phyloP scores from a whole-genome alignment of 2,329 filamentous ascomycete genomes.

The Xylariaceae sp. region DNA sequence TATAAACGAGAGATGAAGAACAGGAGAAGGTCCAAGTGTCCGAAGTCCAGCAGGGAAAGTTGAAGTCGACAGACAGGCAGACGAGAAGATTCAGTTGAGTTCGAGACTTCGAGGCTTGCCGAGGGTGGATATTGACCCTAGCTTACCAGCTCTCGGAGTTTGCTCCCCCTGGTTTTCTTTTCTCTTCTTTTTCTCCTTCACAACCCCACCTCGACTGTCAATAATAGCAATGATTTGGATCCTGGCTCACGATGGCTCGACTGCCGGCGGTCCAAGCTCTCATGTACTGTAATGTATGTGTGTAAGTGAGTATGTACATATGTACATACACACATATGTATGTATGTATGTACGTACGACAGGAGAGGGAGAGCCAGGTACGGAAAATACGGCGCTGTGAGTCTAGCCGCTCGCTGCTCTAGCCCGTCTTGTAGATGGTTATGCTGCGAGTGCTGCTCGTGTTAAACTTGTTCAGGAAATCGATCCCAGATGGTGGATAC shows the following conservation, averaged over 20 bases:
- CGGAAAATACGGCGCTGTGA: too few species aligned
- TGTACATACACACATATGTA: slow-evolving; percentile 4
- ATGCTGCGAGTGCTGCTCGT: background rate
- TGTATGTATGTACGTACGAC: slow-evolving; percentile 7
- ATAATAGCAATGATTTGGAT: background rate
- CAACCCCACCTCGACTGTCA: background rate
- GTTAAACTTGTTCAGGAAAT: slow-evolving; percentile 21
- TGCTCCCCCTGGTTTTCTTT: background rate
- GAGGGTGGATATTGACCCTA: background rate
- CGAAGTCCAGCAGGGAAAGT: background rate
- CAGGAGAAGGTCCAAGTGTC: background rate
- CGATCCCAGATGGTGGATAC: slow-evolving; percentile 16
- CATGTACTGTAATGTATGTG: too few species aligned
- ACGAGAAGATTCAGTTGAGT: background rate
- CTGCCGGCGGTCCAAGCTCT: too few species aligned
- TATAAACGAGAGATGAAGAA: background rate
- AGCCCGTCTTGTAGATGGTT: background rate
- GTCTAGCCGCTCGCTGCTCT: background rate
- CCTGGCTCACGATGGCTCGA: background rate
- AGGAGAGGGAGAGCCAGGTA: too few species aligned
- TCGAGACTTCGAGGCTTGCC: background rate
- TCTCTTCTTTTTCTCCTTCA: background rate
- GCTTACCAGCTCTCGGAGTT: too few species aligned
- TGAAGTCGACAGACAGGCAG: background rate
- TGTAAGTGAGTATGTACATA: slow-evolving; percentile 2